Conservation (phyloP, 192 early-diverging fungal genomes). For the Martensiomyces pterosporus region DNA sequence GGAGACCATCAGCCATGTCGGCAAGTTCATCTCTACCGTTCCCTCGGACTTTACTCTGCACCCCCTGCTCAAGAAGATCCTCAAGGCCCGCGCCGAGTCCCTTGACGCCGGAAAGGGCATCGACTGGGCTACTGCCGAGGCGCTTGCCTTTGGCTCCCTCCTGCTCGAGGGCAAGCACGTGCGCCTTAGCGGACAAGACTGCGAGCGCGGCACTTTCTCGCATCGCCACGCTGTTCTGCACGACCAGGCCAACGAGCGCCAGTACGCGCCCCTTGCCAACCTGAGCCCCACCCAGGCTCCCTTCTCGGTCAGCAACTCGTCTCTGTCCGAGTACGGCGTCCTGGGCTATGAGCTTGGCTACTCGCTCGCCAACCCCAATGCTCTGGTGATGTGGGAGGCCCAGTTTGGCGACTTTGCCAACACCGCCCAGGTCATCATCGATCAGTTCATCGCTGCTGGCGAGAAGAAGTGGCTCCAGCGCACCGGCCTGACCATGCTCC, state of each 20-base stretch:
- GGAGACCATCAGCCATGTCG: conserved; percentile 78
- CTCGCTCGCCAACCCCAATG: conserved; percentile 90
- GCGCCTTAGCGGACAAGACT: conserved; percentile 94
- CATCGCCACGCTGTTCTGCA: conserved; percentile 96
- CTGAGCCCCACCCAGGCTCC: conserved; percentile 80
- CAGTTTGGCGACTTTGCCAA: conserved; percentile 99
- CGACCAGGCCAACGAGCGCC: conserved; percentile 85
- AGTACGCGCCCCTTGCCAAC: conserved; percentile 82
- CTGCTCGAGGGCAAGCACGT: conserved; percentile 90
- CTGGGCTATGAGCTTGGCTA: conserved; percentile 98
- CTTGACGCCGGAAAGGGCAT: conserved; percentile 75
- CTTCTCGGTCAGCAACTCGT: conserved; percentile 93
- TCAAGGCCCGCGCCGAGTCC: conserved; percentile 79
- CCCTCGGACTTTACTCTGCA: conserved; percentile 85
- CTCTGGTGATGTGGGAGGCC: conserved; percentile 95
- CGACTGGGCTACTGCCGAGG: conserved; percentile 95
- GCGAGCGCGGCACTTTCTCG: conserved; percentile 98
- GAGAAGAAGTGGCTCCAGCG: conserved; percentile 99
- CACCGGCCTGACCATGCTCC: conserved; percentile 86
- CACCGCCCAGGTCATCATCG: conserved; percentile 95
- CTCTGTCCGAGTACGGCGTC: conserved; percentile 91
- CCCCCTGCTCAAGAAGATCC: conserved; percentile 78
- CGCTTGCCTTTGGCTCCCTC: conserved; percentile 88
- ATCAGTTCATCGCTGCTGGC: conserved; percentile 94
- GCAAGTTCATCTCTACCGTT: conserved; percentile 72